Evolutionary conservation across 148 eudicot genomes (phyloP), one percentile per base, ranked within the genome.

Genomic region (Vaccinium vitisidaea): DNA sequence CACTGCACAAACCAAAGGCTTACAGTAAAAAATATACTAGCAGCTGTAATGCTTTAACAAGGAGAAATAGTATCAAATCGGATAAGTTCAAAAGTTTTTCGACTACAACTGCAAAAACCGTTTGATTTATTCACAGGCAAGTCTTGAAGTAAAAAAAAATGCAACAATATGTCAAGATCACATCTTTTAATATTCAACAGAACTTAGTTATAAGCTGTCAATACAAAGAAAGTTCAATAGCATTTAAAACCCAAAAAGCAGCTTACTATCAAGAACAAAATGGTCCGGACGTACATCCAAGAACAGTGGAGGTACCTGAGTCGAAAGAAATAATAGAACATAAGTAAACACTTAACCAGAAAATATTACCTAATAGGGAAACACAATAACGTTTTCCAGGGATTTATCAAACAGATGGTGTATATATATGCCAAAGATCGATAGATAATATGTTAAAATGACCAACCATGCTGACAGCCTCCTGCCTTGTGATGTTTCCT

Each of bases 401-500:
- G 48, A 78, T 52, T 8, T 78, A 19, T 27, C 46, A 52, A 52
- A 53, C 32, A 25, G 25, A 10, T 77, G 27, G 43, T 14, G 55
- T 77, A 10, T 27, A 32, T 58, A 58, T 30, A 71, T 36, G 36
- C 76, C 76, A 56, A 9, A 25, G 67, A 56, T 12, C 9, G 18
- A 80, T n/a, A 13, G n/a, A 83, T 63, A 30, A 84, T 46, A 83
- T 21, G 73, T 55, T 63, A 85, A 82, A 80, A 86, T 59, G 73
- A 86, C 98, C 43, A 78, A 95, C 99, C 98, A 97, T 97, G 93
- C 99, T 97, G 71, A 97, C 98, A 90, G 99, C 96, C 89, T 97
- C 99, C 89, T 97, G 99, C 77, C 99, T 93, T 25, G 99, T 97
- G 83, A 97, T 92, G 88, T 95, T 97, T 87, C 99, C 99, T 86